A percentile compares a stretch with the other conserved stretches of the same genome.
phyloP scores from a whole-genome alignment of 2,329 filamentous ascomycete genomes.

The Talaromyces sp. region DNA sequence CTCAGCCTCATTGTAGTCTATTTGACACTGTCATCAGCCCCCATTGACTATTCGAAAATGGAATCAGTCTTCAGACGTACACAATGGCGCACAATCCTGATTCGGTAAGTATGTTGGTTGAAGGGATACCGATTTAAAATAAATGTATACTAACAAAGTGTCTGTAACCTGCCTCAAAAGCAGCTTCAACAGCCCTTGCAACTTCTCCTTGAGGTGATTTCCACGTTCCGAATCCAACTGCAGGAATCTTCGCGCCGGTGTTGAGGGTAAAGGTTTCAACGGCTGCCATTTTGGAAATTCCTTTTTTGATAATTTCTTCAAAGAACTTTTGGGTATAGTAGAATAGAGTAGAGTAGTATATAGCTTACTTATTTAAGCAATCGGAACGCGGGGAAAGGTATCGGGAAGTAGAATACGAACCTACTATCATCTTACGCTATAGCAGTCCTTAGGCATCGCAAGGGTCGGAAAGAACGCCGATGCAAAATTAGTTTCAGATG shows the following conservation, averaged over 20 bases:
- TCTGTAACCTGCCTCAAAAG: slow-evolving; percentile 11
- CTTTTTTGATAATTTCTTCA: neutral
- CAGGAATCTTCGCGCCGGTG: slow-evolving; percentile 60
- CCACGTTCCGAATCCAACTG: slow-evolving; percentile 63
- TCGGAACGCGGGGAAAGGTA: neutral
- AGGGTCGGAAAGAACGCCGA: neutral
- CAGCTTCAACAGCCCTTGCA: slow-evolving; percentile 45
- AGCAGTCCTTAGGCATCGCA: neutral
- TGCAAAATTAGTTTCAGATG: neutral
- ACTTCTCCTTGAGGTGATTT: slow-evolving; percentile 51
- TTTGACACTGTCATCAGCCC: neutral
- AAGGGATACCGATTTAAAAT: no score
- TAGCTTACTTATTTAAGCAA: neutral
- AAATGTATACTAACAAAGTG: slow-evolving; percentile 4
- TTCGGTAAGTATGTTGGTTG: neutral
- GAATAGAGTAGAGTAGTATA: neutral
- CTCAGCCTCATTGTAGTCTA: slow-evolving; percentile 37
- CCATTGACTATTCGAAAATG: neutral
- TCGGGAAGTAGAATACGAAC: neutral
- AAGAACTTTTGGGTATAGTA: neutral
- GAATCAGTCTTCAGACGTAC: neutral
- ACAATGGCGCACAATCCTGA: slow-evolving; percentile 11
- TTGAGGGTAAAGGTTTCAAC: slow-evolving; percentile 51
- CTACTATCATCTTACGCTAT: neutral
- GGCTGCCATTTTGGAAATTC: slow-evolving; percentile 50